These are phyloP conservation scores for Penicillium sp. DNA, from an alignment of 2,329 filamentous ascomycete species.

Conservation along the genomic window DNA sequence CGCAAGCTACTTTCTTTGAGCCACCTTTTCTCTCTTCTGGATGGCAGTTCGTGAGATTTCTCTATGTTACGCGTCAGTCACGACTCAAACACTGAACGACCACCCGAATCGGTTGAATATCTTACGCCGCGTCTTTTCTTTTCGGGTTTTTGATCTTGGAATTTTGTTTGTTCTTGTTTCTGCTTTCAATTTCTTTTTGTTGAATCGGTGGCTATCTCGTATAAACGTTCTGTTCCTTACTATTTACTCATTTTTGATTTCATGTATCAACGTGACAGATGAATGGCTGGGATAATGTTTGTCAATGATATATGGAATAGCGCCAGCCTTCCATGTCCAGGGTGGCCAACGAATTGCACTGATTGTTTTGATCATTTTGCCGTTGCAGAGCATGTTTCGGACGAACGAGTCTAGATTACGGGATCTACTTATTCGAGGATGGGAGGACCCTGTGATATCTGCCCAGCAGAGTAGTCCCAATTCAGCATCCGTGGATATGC, in stretches of 20 bases:
- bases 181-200: not conserved
- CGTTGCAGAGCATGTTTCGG: not conserved
- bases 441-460: not conserved
- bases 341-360: not conserved
- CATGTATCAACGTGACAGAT: not conserved
- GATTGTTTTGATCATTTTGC: not conserved
- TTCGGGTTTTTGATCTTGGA: not conserved
- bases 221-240: not conserved
- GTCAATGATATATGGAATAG: not conserved
- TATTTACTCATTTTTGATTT: not conserved
- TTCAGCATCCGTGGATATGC: not conserved
- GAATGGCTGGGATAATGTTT: not conserved
- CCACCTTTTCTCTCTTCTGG: not conserved
- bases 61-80: not conserved
- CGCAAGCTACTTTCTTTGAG: not conserved
- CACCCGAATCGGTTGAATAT: not conserved
- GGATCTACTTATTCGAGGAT: not conserved
- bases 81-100: not conserved
- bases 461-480: not conserved
- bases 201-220: conserved; percentile 5
- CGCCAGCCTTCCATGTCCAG: not conserved
- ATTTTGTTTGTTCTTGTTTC: not conserved
- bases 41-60: not conserved
- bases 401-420: not conserved
- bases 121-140: not conserved